A percentile compares a stretch with the other conserved stretches of the same genome.
Evolutionary conservation across 352 stramenopile genomes (phyloP).

Genomic region (Thalassiosira livingstoniorum): DNA sequence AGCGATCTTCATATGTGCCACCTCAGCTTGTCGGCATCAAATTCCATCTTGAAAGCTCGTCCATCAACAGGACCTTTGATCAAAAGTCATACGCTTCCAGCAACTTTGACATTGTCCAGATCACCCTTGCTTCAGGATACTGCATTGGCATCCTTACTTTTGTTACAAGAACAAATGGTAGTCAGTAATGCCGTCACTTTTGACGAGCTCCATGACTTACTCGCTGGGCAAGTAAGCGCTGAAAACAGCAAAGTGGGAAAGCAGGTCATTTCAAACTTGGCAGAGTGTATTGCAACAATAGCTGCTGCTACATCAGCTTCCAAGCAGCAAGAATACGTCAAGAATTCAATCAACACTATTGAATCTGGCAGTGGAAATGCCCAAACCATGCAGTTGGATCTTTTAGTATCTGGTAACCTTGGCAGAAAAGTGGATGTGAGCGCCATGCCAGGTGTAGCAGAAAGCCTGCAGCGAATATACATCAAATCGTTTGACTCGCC

Average conservation of each 20-base stretch:
- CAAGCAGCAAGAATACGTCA: conserved; percentile 54
- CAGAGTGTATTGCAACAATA: conserved; percentile 91
- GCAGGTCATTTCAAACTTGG: conserved; percentile 93
- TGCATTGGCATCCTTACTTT: conserved; percentile 86
- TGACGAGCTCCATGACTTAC: conserved; percentile 87
- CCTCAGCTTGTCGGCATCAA: conserved; percentile 88
- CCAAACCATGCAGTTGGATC: conserved; percentile 87
- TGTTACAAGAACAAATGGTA: conserved; percentile 83
- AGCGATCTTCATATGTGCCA: conserved; percentile 97
- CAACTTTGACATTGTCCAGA: conserved; percentile 89
- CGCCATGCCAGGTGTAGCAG: conserved; percentile 62
- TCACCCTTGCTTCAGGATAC: conserved; percentile 93
- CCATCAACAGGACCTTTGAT: conserved; percentile 63
- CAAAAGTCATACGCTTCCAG: conserved; percentile 80
- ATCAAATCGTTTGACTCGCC: conserved; percentile 90
- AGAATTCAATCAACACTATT: conserved; percentile 69
- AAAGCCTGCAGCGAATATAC: conserved; percentile 90
- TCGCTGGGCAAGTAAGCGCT: conserved; percentile 78
- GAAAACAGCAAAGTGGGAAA: conserved; percentile 83
- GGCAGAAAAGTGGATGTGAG: conserved; percentile 92
- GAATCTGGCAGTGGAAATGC: conserved; percentile 64
- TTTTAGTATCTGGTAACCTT: conserved; percentile 95
- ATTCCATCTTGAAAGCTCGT: conserved; percentile 76
- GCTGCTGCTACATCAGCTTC: conserved; percentile 56
- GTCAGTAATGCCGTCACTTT: conserved; percentile 86